These are phyloP conservation scores for Geranomyces michiganensis DNA, from an alignment of 192 early-diverging fungal genomes.

Conservation along the genomic window DNA sequence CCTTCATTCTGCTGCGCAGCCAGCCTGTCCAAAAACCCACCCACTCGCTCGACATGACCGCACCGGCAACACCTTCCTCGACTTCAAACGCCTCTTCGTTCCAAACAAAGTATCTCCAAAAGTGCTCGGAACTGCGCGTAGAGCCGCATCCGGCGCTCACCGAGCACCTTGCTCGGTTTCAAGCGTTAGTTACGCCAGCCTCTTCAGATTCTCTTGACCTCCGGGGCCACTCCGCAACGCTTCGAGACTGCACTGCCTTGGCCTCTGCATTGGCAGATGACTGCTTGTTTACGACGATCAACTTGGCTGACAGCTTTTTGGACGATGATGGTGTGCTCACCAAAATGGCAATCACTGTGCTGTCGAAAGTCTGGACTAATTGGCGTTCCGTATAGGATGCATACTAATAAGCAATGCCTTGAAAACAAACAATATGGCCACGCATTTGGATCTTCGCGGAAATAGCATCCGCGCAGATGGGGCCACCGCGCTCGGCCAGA, in stretches of 20 bases:
- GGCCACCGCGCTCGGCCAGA: conserved; percentile 57
- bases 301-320: conserved; percentile 57
- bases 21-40: too few species aligned
- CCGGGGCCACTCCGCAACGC: conserved; percentile 30
- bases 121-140: conserved; percentile 37
- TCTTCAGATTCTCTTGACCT: conserved; percentile 29
- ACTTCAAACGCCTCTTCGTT: conserved; percentile 28
- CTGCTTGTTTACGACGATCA: conserved; percentile 36
- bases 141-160: conserved; percentile 33
- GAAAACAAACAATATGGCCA: conserved; percentile 55
- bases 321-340: conserved; percentile 52
- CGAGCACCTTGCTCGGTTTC: conserved; percentile 3
- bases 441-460: conserved; percentile 53
- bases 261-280: conserved; percentile 44
- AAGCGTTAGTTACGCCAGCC: neutral
- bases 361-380: neutral
- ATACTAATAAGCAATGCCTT: conserved; percentile 53
- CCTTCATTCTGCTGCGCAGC: too few species aligned
- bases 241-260: conserved; percentile 49
- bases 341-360: too few species aligned
- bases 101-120: conserved; percentile 23
- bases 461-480: conserved; percentile 62
- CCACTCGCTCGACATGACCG: too few species aligned
- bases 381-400: conserved; percentile 40
- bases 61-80: too few species aligned